Evolutionary conservation across 2,329 filamentous ascomycete species (phyloP).

Genomic region (Cordyceps fumosorosea): DNA sequence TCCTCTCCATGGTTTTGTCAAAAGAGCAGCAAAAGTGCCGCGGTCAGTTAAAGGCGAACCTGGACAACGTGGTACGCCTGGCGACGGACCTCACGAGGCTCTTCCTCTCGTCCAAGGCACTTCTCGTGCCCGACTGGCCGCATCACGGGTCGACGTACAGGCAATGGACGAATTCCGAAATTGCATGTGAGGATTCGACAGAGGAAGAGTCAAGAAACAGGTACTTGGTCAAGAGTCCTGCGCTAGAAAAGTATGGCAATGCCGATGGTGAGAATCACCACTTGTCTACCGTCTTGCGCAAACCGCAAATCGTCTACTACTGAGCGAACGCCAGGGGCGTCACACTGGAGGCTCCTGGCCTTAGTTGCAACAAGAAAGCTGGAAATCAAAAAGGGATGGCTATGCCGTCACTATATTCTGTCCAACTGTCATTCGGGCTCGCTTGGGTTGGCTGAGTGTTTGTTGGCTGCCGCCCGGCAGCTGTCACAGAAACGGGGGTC

Average conservation of each 20-base stretch:
- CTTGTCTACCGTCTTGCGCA: neutral
- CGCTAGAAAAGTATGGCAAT: constrained; percentile 1
- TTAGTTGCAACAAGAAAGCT: too few species aligned
- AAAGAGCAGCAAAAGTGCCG: too few species aligned
- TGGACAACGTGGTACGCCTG: neutral
- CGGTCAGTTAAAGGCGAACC: neutral
- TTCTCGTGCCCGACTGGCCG: neutral
- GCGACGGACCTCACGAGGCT: neutral
- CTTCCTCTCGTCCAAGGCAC: constrained; percentile 1
- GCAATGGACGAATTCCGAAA: neutral
- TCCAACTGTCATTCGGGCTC: too few species aligned
- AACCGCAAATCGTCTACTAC: neutral
- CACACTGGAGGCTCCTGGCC: too few species aligned
- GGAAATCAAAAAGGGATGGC: too few species aligned
- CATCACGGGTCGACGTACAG: accelerated
- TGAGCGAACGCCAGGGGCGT: neutral
- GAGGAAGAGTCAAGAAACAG: neutral
- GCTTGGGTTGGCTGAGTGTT: too few species aligned
- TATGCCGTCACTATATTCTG: too few species aligned
- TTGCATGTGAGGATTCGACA: neutral
- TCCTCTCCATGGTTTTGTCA: too few species aligned
- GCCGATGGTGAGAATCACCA: neutral
- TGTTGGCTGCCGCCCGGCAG: too few species aligned
- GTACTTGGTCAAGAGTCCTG: neutral
- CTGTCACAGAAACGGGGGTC: too few species aligned